These are phyloP conservation scores for Aspergillus ostianus DNA, from an alignment of 495 filamentous ascomycete species.

Conservation along the genomic window DNA sequence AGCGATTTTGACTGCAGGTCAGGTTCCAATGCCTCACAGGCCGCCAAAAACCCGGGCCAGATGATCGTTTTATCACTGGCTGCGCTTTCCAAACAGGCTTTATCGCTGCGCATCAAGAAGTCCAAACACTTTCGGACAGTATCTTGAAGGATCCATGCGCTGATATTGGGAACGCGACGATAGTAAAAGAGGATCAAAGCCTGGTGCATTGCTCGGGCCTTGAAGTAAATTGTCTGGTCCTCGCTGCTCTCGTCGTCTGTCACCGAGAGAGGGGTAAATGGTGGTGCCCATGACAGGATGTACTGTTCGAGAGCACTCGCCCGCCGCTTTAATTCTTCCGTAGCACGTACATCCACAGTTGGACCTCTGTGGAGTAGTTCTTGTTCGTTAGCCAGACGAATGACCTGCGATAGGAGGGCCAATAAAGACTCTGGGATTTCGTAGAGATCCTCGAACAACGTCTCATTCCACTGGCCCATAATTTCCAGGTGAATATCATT, in stretches of 20 bases:
- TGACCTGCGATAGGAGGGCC: slow-evolving; percentile 15
- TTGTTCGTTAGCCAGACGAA: slow-evolving; percentile 19
- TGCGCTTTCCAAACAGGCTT: background rate
- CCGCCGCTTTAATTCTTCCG: slow-evolving; percentile 3
- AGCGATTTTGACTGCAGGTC: slow-evolving; percentile 1
- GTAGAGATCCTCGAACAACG: slow-evolving; percentile 12
- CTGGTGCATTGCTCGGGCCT: slow-evolving; percentile 12
- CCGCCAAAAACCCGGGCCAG: slow-evolving; percentile 18
- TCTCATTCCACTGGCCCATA: slow-evolving; percentile 13
- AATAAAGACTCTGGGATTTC: slow-evolving; percentile 18
- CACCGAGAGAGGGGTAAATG: background rate
- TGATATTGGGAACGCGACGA: slow-evolving; percentile 17
- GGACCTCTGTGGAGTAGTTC: slow-evolving; percentile 8
- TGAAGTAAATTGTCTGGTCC: background rate
- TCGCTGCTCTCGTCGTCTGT: background rate
- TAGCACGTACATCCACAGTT: slow-evolving; percentile 1
- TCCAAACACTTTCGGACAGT: slow-evolving; percentile 12
- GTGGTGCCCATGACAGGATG: slow-evolving; percentile 12
- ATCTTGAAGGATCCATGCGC: slow-evolving; percentile 15
- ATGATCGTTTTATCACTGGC: background rate
- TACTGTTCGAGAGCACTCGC: slow-evolving; percentile 11
- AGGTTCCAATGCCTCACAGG: slow-evolving; percentile 14
- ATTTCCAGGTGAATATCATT: slow-evolving; percentile 19
- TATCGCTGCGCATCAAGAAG: background rate
- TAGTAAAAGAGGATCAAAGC: slow-evolving; percentile 16